Conservation (phyloP, 1,284 basidiomycete species). For the Malassezia cuniculi region DNA sequence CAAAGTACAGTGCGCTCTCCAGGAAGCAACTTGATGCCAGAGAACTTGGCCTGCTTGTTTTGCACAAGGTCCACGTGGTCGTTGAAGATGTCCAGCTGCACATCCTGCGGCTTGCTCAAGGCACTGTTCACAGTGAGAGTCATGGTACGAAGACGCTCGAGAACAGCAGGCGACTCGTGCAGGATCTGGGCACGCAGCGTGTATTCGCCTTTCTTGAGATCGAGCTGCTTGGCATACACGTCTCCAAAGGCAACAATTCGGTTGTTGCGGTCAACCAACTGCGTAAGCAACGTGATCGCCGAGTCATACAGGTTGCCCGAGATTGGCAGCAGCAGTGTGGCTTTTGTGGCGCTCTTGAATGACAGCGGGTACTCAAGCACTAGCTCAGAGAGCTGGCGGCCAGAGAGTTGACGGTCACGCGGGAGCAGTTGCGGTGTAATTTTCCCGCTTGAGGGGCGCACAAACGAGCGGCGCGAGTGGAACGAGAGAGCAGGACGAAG, state of each 20-base stretch:
- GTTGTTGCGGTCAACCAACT: constrained; percentile 39
- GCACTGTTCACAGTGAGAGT: constrained; percentile 38
- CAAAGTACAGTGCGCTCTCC: constrained; percentile 39
- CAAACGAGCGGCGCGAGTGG: constrained; percentile 36
- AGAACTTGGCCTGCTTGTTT: constrained; percentile 27
- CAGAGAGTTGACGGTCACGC: constrained; percentile 39
- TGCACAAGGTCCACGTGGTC: constrained; percentile 39
- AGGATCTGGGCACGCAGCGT: constrained; percentile 38
- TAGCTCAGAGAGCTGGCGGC: constrained; percentile 40
- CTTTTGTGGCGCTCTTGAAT: constrained; percentile 32
- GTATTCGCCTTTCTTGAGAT: constrained; percentile 42
- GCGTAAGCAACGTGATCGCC: constrained; percentile 37
- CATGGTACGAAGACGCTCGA: constrained; percentile 35
- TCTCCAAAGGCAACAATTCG: constrained; percentile 38
- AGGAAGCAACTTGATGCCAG: constrained; percentile 36
- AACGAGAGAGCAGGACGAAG: constrained; percentile 39
- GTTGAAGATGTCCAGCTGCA: constrained; percentile 34
- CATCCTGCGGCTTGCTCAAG: constrained; percentile 39
- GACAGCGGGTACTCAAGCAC: constrained; percentile 39
- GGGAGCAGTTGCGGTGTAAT: constrained; percentile 32
- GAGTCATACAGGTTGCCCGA: constrained; percentile 43
- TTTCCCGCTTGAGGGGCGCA: constrained; percentile 28
- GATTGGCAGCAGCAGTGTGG: constrained; percentile 30
- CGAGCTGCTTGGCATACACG: constrained; percentile 44
- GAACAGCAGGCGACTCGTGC: constrained; percentile 31